A percentile compares a stretch with the other conserved stretches of the same genome.
Evolutionary conservation across 2,329 filamentous ascomycete genomes (phyloP).

Genomic region (Fonsecaea multimorphosa): DNA sequence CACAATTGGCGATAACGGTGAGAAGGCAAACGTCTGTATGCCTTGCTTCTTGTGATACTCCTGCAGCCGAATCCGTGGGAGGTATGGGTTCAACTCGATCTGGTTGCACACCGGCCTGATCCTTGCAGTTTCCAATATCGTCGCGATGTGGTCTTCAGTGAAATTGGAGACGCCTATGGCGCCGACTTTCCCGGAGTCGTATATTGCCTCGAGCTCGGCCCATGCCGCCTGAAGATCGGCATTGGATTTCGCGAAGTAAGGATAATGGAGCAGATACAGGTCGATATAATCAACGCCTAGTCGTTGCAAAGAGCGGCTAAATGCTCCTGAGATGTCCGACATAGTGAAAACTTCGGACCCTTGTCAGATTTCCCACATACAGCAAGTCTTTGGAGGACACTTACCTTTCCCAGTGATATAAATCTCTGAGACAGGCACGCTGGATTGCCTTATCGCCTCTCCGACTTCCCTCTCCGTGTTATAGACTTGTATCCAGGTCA

Average conservation of each 20-base stretch:
- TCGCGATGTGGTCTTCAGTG: conserved; percentile 54
- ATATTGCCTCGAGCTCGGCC: conserved; percentile 55
- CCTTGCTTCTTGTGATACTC: conserved; percentile 55
- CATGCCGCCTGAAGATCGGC: conserved; percentile 55
- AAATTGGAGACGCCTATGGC: conserved; percentile 62
- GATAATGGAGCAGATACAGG: conserved; percentile 73
- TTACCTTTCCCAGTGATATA: conserved; percentile 71
- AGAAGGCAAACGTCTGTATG: conserved; percentile 21
- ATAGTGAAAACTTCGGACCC: conserved; percentile 51
- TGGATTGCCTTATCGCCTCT: conserved; percentile 61
- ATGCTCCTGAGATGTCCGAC: conserved; percentile 63
- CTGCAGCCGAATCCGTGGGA: conserved; percentile 72
- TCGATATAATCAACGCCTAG: conserved; percentile 72
- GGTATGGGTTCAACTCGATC: conserved; percentile 60
- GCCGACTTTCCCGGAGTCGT: conserved; percentile 51
- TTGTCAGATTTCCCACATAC: not conserved
- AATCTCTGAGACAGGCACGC: conserved; percentile 67
- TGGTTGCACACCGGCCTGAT: conserved; percentile 58
- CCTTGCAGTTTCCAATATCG: conserved; percentile 51
- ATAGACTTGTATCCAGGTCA: conserved; percentile 43
- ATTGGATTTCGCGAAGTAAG: conserved; percentile 56
- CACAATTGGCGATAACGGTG: conserved; percentile 17
- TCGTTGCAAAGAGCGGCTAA: conserved; percentile 65
- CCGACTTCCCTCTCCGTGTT: conserved; percentile 71
- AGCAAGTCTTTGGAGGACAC: not conserved